Percentiles rank a stretch among this genome's conserved stretches.
Conservation (phyloP, 1,139 yeast species). For the Kurtzmaniella quercitrusa region DNA sequence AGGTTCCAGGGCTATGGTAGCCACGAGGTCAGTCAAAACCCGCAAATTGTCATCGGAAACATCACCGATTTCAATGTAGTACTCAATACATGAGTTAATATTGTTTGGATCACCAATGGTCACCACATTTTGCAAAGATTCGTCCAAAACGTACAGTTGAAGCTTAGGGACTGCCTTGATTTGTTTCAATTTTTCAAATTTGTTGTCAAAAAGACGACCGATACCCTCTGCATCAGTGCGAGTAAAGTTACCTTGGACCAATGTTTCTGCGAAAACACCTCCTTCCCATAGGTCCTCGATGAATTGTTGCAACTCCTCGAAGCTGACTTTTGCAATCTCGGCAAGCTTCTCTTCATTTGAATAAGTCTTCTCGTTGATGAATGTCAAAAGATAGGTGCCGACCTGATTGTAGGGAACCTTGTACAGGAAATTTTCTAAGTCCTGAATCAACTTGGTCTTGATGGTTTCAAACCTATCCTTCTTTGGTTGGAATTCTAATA, state of each 20-base stretch:
- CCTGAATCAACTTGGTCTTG: slow-evolving; percentile 61
- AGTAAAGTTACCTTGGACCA: slow-evolving; percentile 76
- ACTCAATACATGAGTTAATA: slow-evolving; percentile 81
- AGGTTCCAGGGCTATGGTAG: slow-evolving; percentile 78
- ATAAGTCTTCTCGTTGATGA: slow-evolving; percentile 73
- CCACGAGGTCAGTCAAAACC: slow-evolving; percentile 59
- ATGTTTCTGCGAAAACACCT: slow-evolving; percentile 59
- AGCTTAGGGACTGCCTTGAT: slow-evolving; percentile 21
- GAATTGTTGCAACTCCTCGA: slow-evolving; percentile 47
- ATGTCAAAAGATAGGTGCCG: slow-evolving; percentile 54
- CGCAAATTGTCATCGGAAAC: slow-evolving; percentile 22
- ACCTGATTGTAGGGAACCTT: slow-evolving; percentile 75
- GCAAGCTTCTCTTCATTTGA: slow-evolving; percentile 56
- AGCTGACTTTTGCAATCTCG: slow-evolving; percentile 45
- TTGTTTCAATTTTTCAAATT: slow-evolving; percentile 20
- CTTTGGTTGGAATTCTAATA: slow-evolving; percentile 51
- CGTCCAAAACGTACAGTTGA: slow-evolving; percentile 39
- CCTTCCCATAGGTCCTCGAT: slow-evolving; percentile 37
- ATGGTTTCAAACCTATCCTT: slow-evolving; percentile 60
- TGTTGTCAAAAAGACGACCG: slow-evolving; percentile 16
- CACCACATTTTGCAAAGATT: slow-evolving; percentile 48
- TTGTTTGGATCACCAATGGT: slow-evolving; percentile 62
- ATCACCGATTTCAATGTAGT: slow-evolving; percentile 65
- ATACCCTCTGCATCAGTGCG: slow-evolving; percentile 47
- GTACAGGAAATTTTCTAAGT: slow-evolving; percentile 66